Base-by-base conservation (phyloP, 257 asterid species). In the Fraxinus pennsylvanica region DNA sequence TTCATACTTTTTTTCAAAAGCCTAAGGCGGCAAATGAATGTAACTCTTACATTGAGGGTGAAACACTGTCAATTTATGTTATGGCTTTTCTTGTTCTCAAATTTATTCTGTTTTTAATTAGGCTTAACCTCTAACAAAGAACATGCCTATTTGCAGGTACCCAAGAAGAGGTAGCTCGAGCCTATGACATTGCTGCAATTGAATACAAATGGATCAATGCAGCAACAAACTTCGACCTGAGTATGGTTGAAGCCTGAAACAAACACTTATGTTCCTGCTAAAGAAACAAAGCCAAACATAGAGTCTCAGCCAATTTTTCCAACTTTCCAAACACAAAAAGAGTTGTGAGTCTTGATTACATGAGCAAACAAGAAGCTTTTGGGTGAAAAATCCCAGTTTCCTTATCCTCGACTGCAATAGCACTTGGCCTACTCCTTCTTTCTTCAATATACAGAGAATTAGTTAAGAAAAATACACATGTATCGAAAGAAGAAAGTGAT, bases 91-190 rank as follows among this genome's bases (percentile, higher is more conserved):
- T 8, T 1, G 9, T 36, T 36, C 41, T 6, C 9, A 36, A 36
- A 6, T 36, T 36, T 36, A 36, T 36, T 36, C 41, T 36, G 8
- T 36, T 36, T 36, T 36, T 36, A 6, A 36, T 6, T 36, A 1
- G 41, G 41, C 41, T 5, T 6, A 36, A 36, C 6, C 41, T 36
- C 9, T 1, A 36, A 36, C 41, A 36, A 36, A 36, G 41, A 36
- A 6, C 41, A 36, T 5, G 41, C 1, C 41, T 36, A 36, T 36
- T 36, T 36, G 8, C 75, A 86, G 87, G 82, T 52, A 86, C 88
- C 4, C 86, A 86, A 63, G 88, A 86, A 52, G 88, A 86, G 45
- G 90, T 85, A 43, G 90, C 90, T 35, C 63, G 84, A 1, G 90
- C 90, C 5, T 84, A 84, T 73, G 88, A 84, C 57, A 84, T 82